A percentile compares a stretch with the other conserved stretches of the same genome.
Conservation (phyloP, 1,139 yeast species). For the Pichia sp. region DNA sequence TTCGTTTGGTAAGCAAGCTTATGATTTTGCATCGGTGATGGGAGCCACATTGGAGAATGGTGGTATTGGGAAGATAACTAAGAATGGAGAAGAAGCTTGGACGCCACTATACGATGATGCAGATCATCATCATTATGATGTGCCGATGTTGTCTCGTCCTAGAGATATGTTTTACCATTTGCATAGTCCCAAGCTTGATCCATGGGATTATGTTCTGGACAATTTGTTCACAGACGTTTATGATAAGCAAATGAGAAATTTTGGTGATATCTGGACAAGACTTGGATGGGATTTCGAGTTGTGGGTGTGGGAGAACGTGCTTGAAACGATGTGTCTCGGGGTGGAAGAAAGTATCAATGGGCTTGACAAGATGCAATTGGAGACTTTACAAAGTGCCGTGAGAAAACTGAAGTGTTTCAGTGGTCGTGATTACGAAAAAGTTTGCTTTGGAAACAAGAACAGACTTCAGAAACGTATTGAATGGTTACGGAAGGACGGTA, state of each 20-base stretch:
- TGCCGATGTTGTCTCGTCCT: constrained; percentile 5
- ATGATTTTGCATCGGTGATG: constrained; percentile 9
- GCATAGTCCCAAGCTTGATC: constrained; percentile 33
- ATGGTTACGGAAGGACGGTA: constrained; percentile 21
- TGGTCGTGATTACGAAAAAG: constrained; percentile 10
- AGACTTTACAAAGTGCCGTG: constrained; percentile 4
- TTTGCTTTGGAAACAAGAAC: constrained; percentile 15
- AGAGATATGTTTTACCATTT: constrained; percentile 32
- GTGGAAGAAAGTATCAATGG: not conserved
- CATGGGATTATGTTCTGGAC: constrained; percentile 18
- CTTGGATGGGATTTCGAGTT: constrained; percentile 19
- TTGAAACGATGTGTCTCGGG: constrained; percentile 15
- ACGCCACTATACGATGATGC: constrained; percentile 3
- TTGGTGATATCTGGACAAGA: constrained; percentile 16
- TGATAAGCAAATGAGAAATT: constrained; percentile 14
- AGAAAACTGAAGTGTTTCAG: constrained; percentile 15
- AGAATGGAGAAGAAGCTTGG: too few relatives aligned
- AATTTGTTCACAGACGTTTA: constrained; percentile 14
- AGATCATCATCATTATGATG: constrained; percentile 1
- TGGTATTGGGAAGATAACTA: too few relatives aligned
- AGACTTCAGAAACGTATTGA: constrained; percentile 16
- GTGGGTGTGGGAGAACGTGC: constrained; percentile 19
- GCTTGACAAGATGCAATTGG: not conserved
- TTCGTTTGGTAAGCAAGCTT: constrained; percentile 15
- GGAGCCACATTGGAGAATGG: constrained; percentile 11